These are phyloP conservation scores for Hibiscus trionum DNA, from an alignment of 345 rosid species.

Conservation along the genomic window DNA sequence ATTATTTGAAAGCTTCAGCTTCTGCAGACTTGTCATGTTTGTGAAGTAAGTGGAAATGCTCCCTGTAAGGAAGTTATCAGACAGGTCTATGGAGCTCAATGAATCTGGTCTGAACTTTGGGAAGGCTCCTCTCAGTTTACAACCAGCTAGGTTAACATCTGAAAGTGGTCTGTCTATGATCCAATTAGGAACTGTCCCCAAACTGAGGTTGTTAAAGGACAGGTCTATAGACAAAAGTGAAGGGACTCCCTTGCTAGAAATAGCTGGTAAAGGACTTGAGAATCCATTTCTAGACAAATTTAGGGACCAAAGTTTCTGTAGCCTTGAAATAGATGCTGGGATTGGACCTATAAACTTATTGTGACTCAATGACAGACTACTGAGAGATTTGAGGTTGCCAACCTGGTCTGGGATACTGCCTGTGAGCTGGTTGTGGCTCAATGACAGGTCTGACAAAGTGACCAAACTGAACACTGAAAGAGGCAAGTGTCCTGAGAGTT, in stretches of 20 bases:
- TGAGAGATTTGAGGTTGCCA: conserved; percentile 55
- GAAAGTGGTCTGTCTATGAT: conserved; percentile 47
- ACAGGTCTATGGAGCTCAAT: conserved; percentile 62
- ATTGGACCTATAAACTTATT: conserved; percentile 63
- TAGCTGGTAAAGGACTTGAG: conserved; percentile 54
- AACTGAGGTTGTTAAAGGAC: conserved; percentile 66
- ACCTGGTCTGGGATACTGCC: conserved; percentile 66
- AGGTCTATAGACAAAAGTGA: conserved; percentile 69
- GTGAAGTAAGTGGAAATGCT: conserved; percentile 49
- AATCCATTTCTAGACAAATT: conserved; percentile 73
- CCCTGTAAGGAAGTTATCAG: conserved; percentile 53
- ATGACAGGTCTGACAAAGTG: conserved; percentile 44
- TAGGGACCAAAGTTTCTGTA: conserved; percentile 79
- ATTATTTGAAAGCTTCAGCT: conserved; percentile 64
- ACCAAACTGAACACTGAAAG: conserved; percentile 46
- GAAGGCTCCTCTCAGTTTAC: conserved; percentile 57
- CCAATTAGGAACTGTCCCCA: conserved; percentile 75
- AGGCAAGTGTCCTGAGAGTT: conserved; percentile 54
- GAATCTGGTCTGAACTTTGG: conserved; percentile 65
- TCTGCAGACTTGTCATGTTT: conserved; percentile 55
- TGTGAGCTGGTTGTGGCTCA: conserved; percentile 54
- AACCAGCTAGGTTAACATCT: conserved; percentile 73
- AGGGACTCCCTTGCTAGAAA: conserved; percentile 48
- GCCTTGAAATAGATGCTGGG: conserved; percentile 52
- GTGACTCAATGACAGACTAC: conserved; percentile 51